Conservation (phyloP, 805 yeast genomes). For the Starmera amethionina region DNA sequence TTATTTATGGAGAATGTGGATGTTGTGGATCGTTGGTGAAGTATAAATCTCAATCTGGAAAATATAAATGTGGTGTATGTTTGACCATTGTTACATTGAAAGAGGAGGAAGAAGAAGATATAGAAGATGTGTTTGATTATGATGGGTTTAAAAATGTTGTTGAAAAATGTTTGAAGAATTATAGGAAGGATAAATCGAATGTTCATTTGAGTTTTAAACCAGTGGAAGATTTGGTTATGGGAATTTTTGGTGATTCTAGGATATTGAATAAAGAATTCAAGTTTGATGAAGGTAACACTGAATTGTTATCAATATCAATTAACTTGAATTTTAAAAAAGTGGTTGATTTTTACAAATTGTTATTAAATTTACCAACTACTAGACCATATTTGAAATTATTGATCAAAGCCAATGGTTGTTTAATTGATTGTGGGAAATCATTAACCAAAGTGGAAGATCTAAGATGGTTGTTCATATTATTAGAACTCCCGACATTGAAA, state of each 20-base stretch:
- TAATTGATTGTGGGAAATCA: slow-evolving; percentile 37
- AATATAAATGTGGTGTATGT: slow-evolving; percentile 56
- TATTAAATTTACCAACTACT: slow-evolving; percentile 46
- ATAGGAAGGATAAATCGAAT: neutral
- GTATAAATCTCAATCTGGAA: slow-evolving; percentile 24
- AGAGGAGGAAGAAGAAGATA: neutral
- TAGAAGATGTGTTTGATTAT: slow-evolving; percentile 1
- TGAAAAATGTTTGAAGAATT: slow-evolving; percentile 2
- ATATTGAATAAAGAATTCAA: slow-evolving; percentile 48
- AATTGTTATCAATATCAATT: slow-evolving; percentile 27
- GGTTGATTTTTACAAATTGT: slow-evolving; percentile 31
- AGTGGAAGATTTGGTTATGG: slow-evolving; percentile 35
- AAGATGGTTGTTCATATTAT: slow-evolving; percentile 51
- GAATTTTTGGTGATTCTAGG: slow-evolving; percentile 36
- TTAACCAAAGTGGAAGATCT: slow-evolving; percentile 33
- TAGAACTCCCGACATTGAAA: slow-evolving; percentile 58
- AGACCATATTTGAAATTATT: slow-evolving; percentile 51
- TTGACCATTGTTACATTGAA: slow-evolving; percentile 33
- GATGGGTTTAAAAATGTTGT: slow-evolving; percentile 1
- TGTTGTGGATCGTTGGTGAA: slow-evolving; percentile 39
- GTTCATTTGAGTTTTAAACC: slow-evolving; percentile 32
- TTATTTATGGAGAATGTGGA: slow-evolving; percentile 20
- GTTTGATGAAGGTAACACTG: slow-evolving; percentile 9
- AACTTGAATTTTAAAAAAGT: slow-evolving; percentile 43
- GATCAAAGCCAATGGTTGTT: slow-evolving; percentile 36